Evolutionary conservation across 169 alveolate species (phyloP).

Genomic region (Plasmodium fragile): DNA sequence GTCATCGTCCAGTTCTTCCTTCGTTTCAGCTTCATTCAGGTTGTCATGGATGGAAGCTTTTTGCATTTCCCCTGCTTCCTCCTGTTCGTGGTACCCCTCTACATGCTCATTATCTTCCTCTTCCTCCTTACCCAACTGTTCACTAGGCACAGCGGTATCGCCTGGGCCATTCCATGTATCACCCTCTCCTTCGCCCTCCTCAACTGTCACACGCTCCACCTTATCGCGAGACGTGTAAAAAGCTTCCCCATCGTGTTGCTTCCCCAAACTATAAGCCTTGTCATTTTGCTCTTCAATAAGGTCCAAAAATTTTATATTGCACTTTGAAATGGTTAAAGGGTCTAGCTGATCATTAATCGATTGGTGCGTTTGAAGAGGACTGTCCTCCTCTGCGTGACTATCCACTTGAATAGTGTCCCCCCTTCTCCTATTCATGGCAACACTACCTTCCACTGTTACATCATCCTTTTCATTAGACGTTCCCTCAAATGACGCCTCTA

Average conservation of each 20-base stretch:
- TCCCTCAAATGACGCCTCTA: not conserved
- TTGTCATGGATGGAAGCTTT: not conserved
- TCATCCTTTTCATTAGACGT: not conserved
- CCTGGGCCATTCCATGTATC: not conserved
- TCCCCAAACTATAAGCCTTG: not conserved
- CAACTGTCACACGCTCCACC: not conserved
- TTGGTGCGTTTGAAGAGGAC: not conserved
- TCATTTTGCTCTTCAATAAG: conserved; percentile 4
- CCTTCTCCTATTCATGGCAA: not conserved
- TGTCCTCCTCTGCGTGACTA: not conserved
- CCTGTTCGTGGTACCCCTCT: not conserved
- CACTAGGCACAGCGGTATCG: not conserved
- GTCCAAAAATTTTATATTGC: conserved; percentile 38
- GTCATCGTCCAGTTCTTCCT: not conserved
- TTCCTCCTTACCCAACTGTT: not conserved
- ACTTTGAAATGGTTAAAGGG: conserved; percentile 6
- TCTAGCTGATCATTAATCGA: not conserved
- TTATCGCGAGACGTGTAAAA: not conserved
- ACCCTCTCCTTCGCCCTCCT: not conserved
- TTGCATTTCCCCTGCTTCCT: not conserved
- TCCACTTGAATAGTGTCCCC: not conserved
- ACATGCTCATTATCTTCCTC: not conserved
- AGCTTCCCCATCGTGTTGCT: not conserved
- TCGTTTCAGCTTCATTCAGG: not conserved
- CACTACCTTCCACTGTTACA: not conserved